phyloP scores from a whole-genome alignment of 805 yeast species.

The Candida ponderosae region DNA sequence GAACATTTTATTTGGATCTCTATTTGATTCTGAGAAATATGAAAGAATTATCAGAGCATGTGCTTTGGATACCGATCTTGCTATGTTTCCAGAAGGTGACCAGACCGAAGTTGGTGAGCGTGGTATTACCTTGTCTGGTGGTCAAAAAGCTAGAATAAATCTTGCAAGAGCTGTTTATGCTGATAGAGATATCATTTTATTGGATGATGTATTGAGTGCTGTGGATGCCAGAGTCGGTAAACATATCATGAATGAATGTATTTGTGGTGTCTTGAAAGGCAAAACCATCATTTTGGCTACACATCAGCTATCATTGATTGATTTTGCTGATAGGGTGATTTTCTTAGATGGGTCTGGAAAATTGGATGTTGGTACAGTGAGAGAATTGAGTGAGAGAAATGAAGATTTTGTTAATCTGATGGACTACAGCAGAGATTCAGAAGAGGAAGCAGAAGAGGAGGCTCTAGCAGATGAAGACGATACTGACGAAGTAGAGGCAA shows the following conservation, averaged over 20 bases:
- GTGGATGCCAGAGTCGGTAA: conserved; percentile 86
- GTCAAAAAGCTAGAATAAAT: conserved; percentile 78
- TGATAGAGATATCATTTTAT: conserved; percentile 53
- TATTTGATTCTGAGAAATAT: conserved; percentile 44
- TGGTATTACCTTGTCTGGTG: conserved; percentile 84
- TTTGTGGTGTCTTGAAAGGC: conserved; percentile 45
- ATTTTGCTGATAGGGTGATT: conserved; percentile 60
- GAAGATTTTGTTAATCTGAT: conserved; percentile 42
- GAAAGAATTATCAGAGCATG: conserved; percentile 53
- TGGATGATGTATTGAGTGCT: conserved; percentile 79
- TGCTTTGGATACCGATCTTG: conserved; percentile 58
- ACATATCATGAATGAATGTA: conserved; percentile 64
- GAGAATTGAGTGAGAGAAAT: conserved; percentile 40
- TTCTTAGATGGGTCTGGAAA: conserved; percentile 60
- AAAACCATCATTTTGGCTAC: conserved; percentile 76
- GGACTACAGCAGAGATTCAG: conserved; percentile 32
- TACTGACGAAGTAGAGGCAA: conserved; percentile 19
- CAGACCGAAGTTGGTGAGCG: conserved; percentile 76
- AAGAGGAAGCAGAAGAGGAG: conserved; percentile 20
- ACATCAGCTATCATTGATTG: conserved; percentile 70
- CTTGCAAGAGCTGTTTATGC: conserved; percentile 77
- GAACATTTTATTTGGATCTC: conserved; percentile 62
- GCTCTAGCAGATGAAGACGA: conserved; percentile 23
- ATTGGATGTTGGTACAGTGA: conserved; percentile 52
- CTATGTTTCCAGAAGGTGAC: conserved; percentile 67